Evolutionary conservation across 768 basidiomycete genomes (phyloP), one percentile per base, ranked within the genome.

Genomic region (Leccinum incarnatum): DNA sequence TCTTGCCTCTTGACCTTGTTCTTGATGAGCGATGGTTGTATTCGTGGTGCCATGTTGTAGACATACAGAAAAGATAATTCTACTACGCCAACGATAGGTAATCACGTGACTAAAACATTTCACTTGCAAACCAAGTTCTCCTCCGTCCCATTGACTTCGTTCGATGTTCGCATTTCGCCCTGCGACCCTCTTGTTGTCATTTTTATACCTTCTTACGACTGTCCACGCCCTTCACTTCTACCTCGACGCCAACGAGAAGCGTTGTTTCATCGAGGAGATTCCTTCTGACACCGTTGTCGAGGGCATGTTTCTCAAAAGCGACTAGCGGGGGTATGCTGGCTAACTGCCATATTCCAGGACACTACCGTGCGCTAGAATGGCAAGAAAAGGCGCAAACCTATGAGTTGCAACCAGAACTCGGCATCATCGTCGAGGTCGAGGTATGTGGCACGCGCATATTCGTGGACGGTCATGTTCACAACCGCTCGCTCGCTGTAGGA

Each of bases 261-360:
- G 91, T 51, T 99, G 97, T 73, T 98, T 98, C 76, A 83, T 98
- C 58, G 97, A 98, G 70, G 97, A 99, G 72, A 78, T 98, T 19
- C 96, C 97, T 12, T 86, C 87, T 3, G 90, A 96, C 74, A 98
- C 95, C n/a, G 87, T 95, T 29, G 92, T 96, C 37, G 92, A 97
- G 79, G 93, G 95, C 91, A 66, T 60, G 79, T 68, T 40, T 49
- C 45, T 19, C 54, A 15, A 23, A 36, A 17, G 14, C 51, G 9
- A 19, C 30, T 3, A 19, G 32, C 2, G 1, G 54, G 34, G 53
- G 53, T 25, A 53, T 57, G 10, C 29, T 5, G 11, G 15, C 51
- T 59, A 42, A 60, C 47, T 36, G 47, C 23, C n/a, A 36, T 54
- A 58, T 37, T 50, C 11, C 61, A 96, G 96, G 95, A 4, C 93